A percentile compares a stretch with the other conserved stretches of the same genome.
Evolutionary conservation across 202 grass and related monocot genomes (phyloP).

Genomic region (Bolboschoenoplectus hybrid): DNA sequence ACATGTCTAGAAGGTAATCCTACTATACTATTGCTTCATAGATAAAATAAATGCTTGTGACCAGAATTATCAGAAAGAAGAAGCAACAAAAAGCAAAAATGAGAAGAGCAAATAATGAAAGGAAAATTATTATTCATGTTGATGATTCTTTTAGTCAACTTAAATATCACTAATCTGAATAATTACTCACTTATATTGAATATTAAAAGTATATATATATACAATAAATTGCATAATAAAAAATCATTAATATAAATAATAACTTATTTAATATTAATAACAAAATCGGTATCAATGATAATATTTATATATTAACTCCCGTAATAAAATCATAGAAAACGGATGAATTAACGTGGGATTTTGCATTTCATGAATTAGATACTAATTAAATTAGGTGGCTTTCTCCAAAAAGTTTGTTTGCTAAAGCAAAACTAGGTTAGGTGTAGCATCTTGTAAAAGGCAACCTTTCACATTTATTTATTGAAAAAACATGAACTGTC

Average conservation of each 20-base stretch:
- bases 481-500: neutral
- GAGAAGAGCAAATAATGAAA: neutral
- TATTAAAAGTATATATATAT: too few species aligned
- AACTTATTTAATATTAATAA: too few species aligned
- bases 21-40: constrained; percentile 1
- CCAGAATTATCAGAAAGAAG: neutral
- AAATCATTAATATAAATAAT: too few species aligned
- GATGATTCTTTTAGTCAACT: too few species aligned
- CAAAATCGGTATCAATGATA: too few species aligned
- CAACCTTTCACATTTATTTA: constrained; percentile 37
- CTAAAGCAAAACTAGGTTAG: constrained; percentile 35
- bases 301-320: too few species aligned
- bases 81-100: neutral
- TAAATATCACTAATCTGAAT: too few species aligned
- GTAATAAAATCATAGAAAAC: constrained; percentile 4
- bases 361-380: constrained; percentile 8
- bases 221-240: too few species aligned
- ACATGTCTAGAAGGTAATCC: neutral
- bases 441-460: constrained; percentile 36
- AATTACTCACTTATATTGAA: too few species aligned
- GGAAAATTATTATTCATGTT: too few species aligned
- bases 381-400: constrained; percentile 25
- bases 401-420: constrained; percentile 35
- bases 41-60: neutral
- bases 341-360: neutral